phyloP scores from a whole-genome alignment of 345 rosid species.

The Gossypioides kirkii region DNA sequence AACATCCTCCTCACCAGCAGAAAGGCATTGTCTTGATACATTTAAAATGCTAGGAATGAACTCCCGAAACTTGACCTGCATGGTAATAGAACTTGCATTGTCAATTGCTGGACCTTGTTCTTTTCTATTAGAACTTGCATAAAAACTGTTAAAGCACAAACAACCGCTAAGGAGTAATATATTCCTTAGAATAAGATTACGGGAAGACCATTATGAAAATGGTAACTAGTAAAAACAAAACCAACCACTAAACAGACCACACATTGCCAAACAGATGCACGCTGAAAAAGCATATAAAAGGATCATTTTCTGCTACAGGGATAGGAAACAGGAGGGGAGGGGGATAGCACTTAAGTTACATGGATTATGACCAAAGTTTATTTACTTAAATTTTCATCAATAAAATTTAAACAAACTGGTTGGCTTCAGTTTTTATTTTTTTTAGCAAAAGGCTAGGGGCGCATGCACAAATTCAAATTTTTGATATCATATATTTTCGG shows the following conservation, averaged over 20 bases:
- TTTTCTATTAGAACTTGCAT: neutral
- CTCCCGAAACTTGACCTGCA: conserved; percentile 91
- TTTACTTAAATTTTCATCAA: neutral
- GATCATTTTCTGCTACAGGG: neutral
- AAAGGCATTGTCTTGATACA: conserved; percentile 87
- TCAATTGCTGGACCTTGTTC: neutral
- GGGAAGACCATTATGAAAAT: neutral
- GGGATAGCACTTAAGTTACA: neutral
- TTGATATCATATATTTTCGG: neutral
- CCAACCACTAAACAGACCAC: neutral
- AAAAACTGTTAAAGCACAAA: neutral
- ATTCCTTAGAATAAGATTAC: neutral
- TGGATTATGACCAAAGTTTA: neutral
- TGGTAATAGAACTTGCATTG: neutral
- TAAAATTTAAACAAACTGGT: neutral
- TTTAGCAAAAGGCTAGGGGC: no score
- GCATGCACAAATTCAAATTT: neutral
- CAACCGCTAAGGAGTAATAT: neutral
- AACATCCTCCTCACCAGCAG: conserved; percentile 94
- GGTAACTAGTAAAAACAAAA: neutral
- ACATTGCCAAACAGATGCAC: neutral
- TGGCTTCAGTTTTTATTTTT: neutral
- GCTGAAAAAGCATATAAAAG: neutral
- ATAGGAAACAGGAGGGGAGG: neutral
- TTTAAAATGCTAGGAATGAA: conserved; percentile 95